These are phyloP conservation scores for Picea sitchensis DNA, from an alignment of 75 land plant species.

Conservation along the genomic window DNA sequence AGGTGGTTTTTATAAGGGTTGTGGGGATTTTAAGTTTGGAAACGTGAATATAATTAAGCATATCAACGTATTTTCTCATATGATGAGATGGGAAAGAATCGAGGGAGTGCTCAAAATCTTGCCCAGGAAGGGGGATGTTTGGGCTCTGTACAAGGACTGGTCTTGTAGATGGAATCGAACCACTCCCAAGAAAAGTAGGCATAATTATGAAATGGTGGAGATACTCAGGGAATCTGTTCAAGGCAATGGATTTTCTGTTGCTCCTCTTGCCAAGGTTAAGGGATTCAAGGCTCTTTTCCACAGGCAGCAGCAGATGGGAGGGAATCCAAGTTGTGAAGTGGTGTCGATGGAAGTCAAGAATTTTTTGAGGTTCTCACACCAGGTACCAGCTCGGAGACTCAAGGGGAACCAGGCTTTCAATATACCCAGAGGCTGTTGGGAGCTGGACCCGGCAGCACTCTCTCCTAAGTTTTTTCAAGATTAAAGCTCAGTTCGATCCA, in stretches of 20 bases:
- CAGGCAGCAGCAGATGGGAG: slow-evolving; percentile 16
- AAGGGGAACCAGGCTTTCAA: slow-evolving; percentile 47
- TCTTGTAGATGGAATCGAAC: slow-evolving; percentile 40
- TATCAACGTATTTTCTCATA: slow-evolving; percentile 66
- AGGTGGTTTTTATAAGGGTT: slow-evolving; percentile 21
- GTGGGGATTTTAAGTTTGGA: slow-evolving; percentile 48
- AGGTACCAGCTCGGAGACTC: slow-evolving; percentile 56
- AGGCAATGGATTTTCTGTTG: slow-evolving; percentile 40
- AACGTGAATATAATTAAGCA: not conserved
- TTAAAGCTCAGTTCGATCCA: too few relatives aligned
- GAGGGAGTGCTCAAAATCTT: slow-evolving; percentile 29
- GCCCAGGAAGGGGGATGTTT: slow-evolving; percentile 62
- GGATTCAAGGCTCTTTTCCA: slow-evolving; percentile 64
- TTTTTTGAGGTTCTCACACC: slow-evolving; percentile 66
- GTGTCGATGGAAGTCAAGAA: slow-evolving; percentile 40
- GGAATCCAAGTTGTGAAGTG: not conserved
- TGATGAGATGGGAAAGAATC: slow-evolving; percentile 40
- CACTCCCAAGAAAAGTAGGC: slow-evolving; percentile 33
- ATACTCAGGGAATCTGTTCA: slow-evolving; percentile 47
- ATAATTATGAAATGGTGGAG: slow-evolving; percentile 77
- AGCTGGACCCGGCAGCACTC: slow-evolving; percentile 72
- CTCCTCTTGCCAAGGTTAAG: slow-evolving; percentile 55
- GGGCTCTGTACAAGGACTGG: slow-evolving; percentile 85
- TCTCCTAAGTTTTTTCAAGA: slow-evolving; percentile 45
- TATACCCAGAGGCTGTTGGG: slow-evolving; percentile 57